Percentiles rank a stretch among this genome's conserved stretches.
Conservation (phyloP, 176 grass and related monocot genomes). For the Bromus sterilis region DNA sequence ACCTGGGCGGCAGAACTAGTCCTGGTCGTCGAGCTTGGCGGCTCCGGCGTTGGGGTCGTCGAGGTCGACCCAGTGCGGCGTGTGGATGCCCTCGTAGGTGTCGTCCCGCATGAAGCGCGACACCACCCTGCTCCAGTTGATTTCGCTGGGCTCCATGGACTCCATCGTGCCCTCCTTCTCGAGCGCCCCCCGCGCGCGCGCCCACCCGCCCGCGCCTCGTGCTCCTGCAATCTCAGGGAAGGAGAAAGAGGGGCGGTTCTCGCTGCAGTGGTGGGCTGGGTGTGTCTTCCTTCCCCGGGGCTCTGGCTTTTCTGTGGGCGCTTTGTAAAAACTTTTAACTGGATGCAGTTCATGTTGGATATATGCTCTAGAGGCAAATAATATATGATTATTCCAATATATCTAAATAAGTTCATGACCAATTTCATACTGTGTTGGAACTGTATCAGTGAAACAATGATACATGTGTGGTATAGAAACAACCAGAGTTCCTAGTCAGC, state of each 20-base stretch:
- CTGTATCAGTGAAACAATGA: too few relatives aligned
- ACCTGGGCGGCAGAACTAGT: conserved; percentile 96
- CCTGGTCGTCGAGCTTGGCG: conserved; percentile 50
- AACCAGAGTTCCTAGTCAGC: too few relatives aligned
- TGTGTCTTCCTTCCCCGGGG: background rate
- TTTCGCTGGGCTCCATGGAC: conserved; percentile 78
- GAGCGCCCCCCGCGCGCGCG: background rate
- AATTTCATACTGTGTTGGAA: too few relatives aligned
- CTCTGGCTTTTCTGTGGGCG: background rate
- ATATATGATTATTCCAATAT: too few relatives aligned
- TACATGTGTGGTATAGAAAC: too few relatives aligned
- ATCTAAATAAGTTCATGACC: too few relatives aligned
- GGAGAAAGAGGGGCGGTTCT: background rate
- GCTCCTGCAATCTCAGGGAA: background rate
- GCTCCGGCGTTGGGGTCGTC: conserved; percentile 17
- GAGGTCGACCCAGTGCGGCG: conserved; percentile 84
- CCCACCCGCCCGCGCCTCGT: too few relatives aligned
- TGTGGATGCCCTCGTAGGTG: conserved; percentile 77
- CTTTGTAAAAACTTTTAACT: too few relatives aligned
- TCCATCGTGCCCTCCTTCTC: conserved; percentile 6
- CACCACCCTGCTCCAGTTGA: conserved; percentile 84
- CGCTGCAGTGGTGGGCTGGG: background rate
- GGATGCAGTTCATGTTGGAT: too few relatives aligned
- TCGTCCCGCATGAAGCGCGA: conserved; percentile 80
- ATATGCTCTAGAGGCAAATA: too few relatives aligned